Conservation (phyloP, 768 basidiomycete species). For the Psilocybe cyanescens region DNA sequence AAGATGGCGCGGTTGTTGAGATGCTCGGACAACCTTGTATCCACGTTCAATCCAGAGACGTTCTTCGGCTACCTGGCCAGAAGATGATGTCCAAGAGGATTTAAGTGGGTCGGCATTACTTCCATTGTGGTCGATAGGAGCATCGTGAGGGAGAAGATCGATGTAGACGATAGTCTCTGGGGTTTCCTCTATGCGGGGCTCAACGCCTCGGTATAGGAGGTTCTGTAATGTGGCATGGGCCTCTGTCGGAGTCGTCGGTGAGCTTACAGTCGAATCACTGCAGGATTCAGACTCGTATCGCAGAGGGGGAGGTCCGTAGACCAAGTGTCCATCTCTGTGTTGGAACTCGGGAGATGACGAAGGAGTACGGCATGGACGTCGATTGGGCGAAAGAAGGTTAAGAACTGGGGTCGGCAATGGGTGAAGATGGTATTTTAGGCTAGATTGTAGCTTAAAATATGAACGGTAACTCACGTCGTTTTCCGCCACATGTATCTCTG, state of each 20-base stretch:
- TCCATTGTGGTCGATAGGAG: slow-evolving; percentile 14
- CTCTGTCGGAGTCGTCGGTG: slow-evolving; percentile 43
- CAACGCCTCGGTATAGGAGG: slow-evolving; percentile 35
- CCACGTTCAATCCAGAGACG: slow-evolving; percentile 28
- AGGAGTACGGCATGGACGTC: slow-evolving; percentile 29
- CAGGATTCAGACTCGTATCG: slow-evolving; percentile 38
- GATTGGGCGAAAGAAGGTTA: slow-evolving; percentile 46
- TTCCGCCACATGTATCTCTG: slow-evolving; percentile 73
- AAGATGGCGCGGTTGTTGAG: slow-evolving; percentile 56
- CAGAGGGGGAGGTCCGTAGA: slow-evolving; percentile 28
- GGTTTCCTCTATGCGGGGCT: slow-evolving; percentile 27
- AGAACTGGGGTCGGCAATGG: slow-evolving; percentile 37
- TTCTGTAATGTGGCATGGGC: slow-evolving; percentile 35
- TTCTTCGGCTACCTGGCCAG: slow-evolving; percentile 23
- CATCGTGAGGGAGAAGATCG: slow-evolving; percentile 43
- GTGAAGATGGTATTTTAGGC: slow-evolving; percentile 10
- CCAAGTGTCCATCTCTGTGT: slow-evolving; percentile 25
- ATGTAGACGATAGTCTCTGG: slow-evolving; percentile 47
- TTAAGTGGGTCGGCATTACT: slow-evolving; percentile 8
- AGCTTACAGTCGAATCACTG: slow-evolving; percentile 42
- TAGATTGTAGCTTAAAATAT: slow-evolving; percentile 7
- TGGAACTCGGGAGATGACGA: slow-evolving; percentile 33
- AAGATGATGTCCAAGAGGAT: slow-evolving; percentile 17
- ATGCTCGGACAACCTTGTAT: slow-evolving; percentile 37
- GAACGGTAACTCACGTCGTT: slow-evolving; percentile 55